A percentile compares a stretch with the other conserved stretches of the same genome.
Conservation (phyloP, 176 grass and related monocot species). For the Avena insularis region DNA sequence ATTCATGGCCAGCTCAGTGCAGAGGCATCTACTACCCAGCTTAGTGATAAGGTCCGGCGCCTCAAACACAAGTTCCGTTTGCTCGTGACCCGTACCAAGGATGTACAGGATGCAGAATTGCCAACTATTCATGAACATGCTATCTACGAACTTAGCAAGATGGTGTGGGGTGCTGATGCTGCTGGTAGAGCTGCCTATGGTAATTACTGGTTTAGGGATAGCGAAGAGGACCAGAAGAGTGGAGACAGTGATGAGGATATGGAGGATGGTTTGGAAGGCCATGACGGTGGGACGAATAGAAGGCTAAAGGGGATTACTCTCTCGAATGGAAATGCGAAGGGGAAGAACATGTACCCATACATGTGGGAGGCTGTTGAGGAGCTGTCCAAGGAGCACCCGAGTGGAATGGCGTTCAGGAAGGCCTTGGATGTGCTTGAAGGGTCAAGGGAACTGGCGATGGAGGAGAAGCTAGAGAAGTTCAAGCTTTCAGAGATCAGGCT, state of each 20-base stretch:
- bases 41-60: slow-evolving; percentile 62
- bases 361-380: slow-evolving; percentile 62
- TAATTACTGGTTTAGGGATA: slow-evolving; percentile 22
- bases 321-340: slow-evolving; percentile 43
- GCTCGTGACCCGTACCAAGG: slow-evolving; percentile 40
- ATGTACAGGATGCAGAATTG: slow-evolving; percentile 38
- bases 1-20: slow-evolving; percentile 51
- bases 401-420: slow-evolving; percentile 59
- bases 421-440: slow-evolving; percentile 63
- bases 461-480: slow-evolving; percentile 70
- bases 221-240: slow-evolving; percentile 40
- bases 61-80: slow-evolving; percentile 65
- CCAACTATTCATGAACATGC: slow-evolving; percentile 49
- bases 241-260: slow-evolving; percentile 42
- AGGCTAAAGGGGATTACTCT: slow-evolving; percentile 27
- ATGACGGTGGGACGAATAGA: slow-evolving; percentile 1
- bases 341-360: slow-evolving; percentile 55
- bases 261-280: slow-evolving; percentile 34
- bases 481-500: slow-evolving; percentile 57
- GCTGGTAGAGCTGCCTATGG: slow-evolving; percentile 40
- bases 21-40: slow-evolving; percentile 52
- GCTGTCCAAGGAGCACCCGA: slow-evolving; percentile 51
- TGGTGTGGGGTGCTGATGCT: slow-evolving; percentile 53
- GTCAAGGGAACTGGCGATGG: slow-evolving; percentile 48
- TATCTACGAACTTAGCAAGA: slow-evolving; percentile 58